Percentiles rank a stretch among this genome's conserved stretches.
Conservation (phyloP, 805 yeast species). For the Priceomyces medius region DNA sequence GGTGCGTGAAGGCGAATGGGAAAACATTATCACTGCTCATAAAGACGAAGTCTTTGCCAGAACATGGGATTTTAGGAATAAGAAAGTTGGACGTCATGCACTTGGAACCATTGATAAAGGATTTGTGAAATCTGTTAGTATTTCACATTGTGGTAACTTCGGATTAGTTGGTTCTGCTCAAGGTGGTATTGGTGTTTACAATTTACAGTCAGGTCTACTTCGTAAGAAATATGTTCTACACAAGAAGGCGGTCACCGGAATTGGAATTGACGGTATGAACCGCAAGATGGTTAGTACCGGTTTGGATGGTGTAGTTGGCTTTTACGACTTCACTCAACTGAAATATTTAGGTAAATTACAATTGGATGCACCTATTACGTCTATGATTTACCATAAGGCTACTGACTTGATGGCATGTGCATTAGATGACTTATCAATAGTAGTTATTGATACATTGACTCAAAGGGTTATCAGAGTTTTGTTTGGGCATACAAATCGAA, state of each 20-base stretch:
- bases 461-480: slow-evolving; percentile 81
- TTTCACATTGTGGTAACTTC: slow-evolving; percentile 94
- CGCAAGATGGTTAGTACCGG: slow-evolving; percentile 83
- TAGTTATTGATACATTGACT: slow-evolving; percentile 78
- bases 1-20: slow-evolving; percentile 88
- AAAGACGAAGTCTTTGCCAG: slow-evolving; percentile 79
- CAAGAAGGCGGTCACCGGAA: slow-evolving; percentile 81
- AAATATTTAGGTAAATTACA: slow-evolving; percentile 63
- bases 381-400: slow-evolving; percentile 71
- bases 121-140: slow-evolving; percentile 66
- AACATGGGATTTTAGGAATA: slow-evolving; percentile 82
- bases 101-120: slow-evolving; percentile 78
- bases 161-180: slow-evolving; percentile 84
- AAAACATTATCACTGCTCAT: slow-evolving; percentile 85
- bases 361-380: slow-evolving; percentile 75
- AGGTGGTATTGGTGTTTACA: slow-evolving; percentile 85
- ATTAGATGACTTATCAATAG: slow-evolving; percentile 81
- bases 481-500: slow-evolving; percentile 85
- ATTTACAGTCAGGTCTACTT: slow-evolving; percentile 85
- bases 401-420: slow-evolving; percentile 85
- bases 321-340: slow-evolving; percentile 78
- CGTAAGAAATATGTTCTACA: slow-evolving; percentile 70
- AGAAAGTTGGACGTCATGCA: slow-evolving; percentile 74
- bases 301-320: slow-evolving; percentile 84
- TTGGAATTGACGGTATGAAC: slow-evolving; percentile 88